Percentiles rank a stretch among this genome's conserved stretches.
These are phyloP conservation scores for Elaeis oleifera DNA, from an alignment of 202 grass and related monocot species.

Conservation along the genomic window DNA sequence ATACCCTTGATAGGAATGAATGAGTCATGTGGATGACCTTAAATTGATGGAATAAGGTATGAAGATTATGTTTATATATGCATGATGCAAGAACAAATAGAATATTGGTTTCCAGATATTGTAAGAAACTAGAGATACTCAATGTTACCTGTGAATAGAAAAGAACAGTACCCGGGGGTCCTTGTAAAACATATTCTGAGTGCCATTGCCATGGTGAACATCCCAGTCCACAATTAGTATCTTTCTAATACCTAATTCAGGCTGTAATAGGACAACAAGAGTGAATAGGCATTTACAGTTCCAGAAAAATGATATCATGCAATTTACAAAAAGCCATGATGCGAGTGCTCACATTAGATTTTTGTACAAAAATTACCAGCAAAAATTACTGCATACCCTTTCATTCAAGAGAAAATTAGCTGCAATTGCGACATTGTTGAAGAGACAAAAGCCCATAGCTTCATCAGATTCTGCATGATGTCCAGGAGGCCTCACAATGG, in stretches of 20 bases:
- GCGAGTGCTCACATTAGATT: too few relatives aligned
- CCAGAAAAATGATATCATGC: too few relatives aligned
- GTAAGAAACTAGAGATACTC: background rate
- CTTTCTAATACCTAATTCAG: constrained; percentile 85
- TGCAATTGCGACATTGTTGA: constrained; percentile 88
- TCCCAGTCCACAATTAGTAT: constrained; percentile 98
- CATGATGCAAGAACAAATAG: too few relatives aligned
- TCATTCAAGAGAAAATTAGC: constrained; percentile 90
- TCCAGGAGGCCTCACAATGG: constrained; percentile 88
- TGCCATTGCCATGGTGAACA: constrained; percentile 95
- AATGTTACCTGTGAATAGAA: constrained; percentile 84
- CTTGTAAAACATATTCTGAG: constrained; percentile 81
- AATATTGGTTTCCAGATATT: background rate
- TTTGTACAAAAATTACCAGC: background rate
- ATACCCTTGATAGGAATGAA: too few relatives aligned
- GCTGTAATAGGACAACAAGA: constrained; percentile 33
- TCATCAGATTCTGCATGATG: constrained; percentile 81
- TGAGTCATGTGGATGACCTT: too few relatives aligned
- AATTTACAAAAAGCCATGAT: too few relatives aligned
- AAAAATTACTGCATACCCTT: constrained; percentile 41
- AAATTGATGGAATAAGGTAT: too few relatives aligned
- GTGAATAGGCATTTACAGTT: constrained; percentile 3
- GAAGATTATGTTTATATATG: too few relatives aligned
- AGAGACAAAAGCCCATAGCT: constrained; percentile 97
- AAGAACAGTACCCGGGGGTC: constrained; percentile 89